phyloP scores from a whole-genome alignment of 176 grass and related monocot genomes.

The Leersia perrieri region DNA sequence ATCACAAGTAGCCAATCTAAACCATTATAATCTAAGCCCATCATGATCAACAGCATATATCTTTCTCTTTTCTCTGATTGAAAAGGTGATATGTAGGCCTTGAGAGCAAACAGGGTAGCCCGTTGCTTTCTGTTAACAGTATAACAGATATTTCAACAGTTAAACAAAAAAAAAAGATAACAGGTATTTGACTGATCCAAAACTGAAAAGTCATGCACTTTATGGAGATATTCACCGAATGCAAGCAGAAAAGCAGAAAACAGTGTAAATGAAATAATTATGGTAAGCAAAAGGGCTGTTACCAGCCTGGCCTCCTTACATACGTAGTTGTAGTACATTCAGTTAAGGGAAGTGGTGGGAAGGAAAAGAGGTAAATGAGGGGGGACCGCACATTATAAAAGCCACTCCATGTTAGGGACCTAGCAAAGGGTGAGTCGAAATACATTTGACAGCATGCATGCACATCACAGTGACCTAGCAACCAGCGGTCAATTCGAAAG shows the following conservation, averaged over 20 bases:
- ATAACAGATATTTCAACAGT: not conserved
- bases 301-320: slow-evolving; percentile 27
- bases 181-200: not conserved
- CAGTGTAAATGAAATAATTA: slow-evolving; percentile 10
- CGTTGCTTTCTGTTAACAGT: not conserved
- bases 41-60: not conserved
- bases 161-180: not conserved
- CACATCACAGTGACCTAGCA: slow-evolving; percentile 7
- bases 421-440: no score
- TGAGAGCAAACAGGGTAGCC: not conserved
- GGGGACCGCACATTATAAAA: slow-evolving; percentile 28
- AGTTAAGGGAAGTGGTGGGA: not conserved
- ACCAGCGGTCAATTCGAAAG: slow-evolving; percentile 17
- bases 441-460: slow-evolving; percentile 20
- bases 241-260: not conserved
- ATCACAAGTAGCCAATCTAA: not conserved
- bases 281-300: slow-evolving; percentile 22
- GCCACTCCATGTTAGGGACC: not conserved
- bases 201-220: not conserved
- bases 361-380: slow-evolving; percentile 18
- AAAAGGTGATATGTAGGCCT: not conserved
- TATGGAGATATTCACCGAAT: not conserved
- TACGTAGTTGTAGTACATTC: slow-evolving; percentile 2
- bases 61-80: not conserved
- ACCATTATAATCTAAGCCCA: not conserved